Evolutionary conservation across 164 flowering plant species (phyloP), one percentile per base, ranked within the genome.

Genomic region (Annona squamosa): DNA sequence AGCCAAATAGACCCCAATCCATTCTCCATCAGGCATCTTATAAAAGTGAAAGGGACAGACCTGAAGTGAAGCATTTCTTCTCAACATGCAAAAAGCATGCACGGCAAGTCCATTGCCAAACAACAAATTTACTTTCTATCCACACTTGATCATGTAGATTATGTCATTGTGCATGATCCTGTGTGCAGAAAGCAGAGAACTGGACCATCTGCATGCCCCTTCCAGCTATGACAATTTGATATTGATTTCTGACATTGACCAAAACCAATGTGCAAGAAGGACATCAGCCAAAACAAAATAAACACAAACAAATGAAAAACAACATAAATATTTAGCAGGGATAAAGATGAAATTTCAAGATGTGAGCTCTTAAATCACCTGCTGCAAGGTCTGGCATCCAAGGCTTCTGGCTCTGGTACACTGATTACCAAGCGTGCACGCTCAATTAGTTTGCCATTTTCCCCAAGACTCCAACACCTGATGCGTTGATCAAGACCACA

Each of bases 401-500:
- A 73, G 17, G 97, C 83, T 84, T 95, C 99, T 71, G 99, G 99
- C 85, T 95, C 99, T 37, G 98, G 94, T 76, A 95, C 98, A 81
- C 91, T 89, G 63, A 87, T 77, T 46, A 95, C 75, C 47, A 87
- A 67, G 79, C 85, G 84, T 45, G 84, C 74, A 82, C 77, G 80
- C 84, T 93, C 97, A 7, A 67, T 76, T 46, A 93, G 82, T 77
- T 82, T 85, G 56, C 92, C 85, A 65, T 68, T 71, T 44, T 81
- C 81, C 44, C 79, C 68, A 46, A 85, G 67, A 56, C 67, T 77
- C 99, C 99, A 95, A 78, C 97, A 89, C 57, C 99, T 81, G 67
- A 95, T 79, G 47, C 99, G 91, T 81, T 96, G 99, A 86, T 96
- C 99, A 74, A 96, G 98, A 75, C 99, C 99, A 64, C 92, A 87